Conservation (phyloP, 2,329 filamentous ascomycete genomes). For the Talaromyces rugulosus region DNA sequence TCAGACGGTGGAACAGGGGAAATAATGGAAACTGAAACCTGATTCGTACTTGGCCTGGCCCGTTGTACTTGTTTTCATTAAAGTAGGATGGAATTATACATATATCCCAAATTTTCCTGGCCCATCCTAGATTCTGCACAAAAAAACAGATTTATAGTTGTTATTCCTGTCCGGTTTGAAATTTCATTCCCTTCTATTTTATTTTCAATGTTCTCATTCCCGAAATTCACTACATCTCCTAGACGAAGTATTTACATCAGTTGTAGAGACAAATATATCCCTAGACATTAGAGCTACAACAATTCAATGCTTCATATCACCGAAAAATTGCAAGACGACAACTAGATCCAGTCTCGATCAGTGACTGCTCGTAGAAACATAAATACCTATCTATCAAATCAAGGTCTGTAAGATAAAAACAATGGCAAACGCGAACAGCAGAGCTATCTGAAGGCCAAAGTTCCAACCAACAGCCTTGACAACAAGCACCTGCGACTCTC, state of each 20-base stretch:
- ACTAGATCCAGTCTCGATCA: too few species aligned
- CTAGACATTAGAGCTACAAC: neutral
- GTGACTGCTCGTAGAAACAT: neutral
- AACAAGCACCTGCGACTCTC: slow-evolving; percentile 66
- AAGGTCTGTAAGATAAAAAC: slow-evolving; percentile 52
- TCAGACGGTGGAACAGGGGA: neutral
- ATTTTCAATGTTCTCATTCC: neutral
- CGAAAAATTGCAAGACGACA: neutral
- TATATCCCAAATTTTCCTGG: neutral
- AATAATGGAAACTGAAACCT: neutral
- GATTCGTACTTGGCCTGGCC: neutral
- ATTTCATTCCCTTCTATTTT: neutral
- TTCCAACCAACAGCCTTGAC: slow-evolving; percentile 73
- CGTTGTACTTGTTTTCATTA: neutral
- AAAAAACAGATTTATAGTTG: neutral
- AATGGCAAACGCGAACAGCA: slow-evolving; percentile 45
- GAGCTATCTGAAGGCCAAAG: slow-evolving; percentile 50
- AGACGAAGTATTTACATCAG: neutral
- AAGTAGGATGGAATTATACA: neutral
- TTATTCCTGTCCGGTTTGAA: neutral
- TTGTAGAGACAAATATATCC: neutral
- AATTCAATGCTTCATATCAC: neutral
- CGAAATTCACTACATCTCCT: neutral
- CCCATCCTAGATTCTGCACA: neutral
- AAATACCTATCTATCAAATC: slow-evolving; percentile 30